phyloP scores from a whole-genome alignment of 2,329 filamentous ascomycete species.

The Trichoderma pleuroti region DNA sequence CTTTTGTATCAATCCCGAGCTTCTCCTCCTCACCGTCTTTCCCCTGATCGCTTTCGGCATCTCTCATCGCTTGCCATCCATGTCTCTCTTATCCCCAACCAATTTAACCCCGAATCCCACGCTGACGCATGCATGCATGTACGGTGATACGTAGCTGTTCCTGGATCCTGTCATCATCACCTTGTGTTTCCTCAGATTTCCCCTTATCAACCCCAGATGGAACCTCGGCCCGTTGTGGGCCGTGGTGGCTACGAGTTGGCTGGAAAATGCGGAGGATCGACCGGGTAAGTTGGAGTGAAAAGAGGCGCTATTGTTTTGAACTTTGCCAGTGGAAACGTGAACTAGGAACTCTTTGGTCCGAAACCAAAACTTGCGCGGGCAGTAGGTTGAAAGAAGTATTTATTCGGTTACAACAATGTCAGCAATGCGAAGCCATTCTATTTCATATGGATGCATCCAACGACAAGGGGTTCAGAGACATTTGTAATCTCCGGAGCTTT shows the following conservation, averaged over 20 bases:
- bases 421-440: not conserved
- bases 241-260: not conserved
- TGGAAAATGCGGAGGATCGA: slow-evolving; percentile 1
- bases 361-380: not conserved
- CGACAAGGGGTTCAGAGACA: not conserved
- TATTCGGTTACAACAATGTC: not conserved
- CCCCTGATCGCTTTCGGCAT: not conserved
- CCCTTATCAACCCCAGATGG: too few relatives aligned
- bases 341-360: not conserved
- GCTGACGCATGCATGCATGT: not conserved
- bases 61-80: not conserved
- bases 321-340: not conserved
- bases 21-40: not conserved
- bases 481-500: not conserved
- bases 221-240: not conserved
- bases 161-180: not conserved
- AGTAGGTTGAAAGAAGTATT: not conserved
- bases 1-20: not conserved
- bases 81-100: not conserved
- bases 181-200: too few relatives aligned
- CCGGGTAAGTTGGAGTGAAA: not conserved
- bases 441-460: not conserved
- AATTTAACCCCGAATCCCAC: not conserved
- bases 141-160: not conserved
- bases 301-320: not conserved